These are phyloP conservation scores for Mollisia scopiformis DNA, from an alignment of 2,329 filamentous ascomycete genomes.

Conservation along the genomic window DNA sequence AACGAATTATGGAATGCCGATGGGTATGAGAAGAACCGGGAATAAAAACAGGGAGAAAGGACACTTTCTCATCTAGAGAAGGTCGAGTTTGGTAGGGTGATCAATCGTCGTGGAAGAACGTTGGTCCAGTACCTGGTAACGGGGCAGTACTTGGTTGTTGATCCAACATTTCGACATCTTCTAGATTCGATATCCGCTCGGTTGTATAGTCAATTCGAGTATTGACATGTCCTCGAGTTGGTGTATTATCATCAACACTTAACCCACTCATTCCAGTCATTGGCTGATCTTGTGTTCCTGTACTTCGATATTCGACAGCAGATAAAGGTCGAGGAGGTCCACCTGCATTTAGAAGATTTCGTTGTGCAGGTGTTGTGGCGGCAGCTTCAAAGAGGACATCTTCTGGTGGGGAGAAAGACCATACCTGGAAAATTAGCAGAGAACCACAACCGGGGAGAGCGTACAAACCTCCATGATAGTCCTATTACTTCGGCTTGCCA, in stretches of 20 bases:
- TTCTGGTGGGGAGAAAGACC: slow-evolving; percentile 90
- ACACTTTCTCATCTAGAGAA: not conserved
- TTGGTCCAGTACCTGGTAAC: slow-evolving; percentile 30
- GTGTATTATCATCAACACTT: slow-evolving; percentile 3
- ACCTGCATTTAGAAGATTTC: slow-evolving; percentile 17
- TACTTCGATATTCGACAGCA: slow-evolving; percentile 34
- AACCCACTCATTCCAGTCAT: slow-evolving; percentile 33
- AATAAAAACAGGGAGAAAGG: not conserved
- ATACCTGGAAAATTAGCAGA: slow-evolving; percentile 62
- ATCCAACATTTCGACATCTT: slow-evolving; percentile 30
- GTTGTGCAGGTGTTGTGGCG: slow-evolving; percentile 33
- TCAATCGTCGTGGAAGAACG: slow-evolving; percentile 36
- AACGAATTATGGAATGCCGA: not conserved
- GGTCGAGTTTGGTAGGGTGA: too few relatives aligned
- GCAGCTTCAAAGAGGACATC: slow-evolving; percentile 53
- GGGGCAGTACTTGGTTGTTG: slow-evolving; percentile 35
- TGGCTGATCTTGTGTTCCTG: slow-evolving; percentile 28
- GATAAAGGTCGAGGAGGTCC: slow-evolving; percentile 33
- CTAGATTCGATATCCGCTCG: not conserved
- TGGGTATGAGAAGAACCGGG: not conserved
- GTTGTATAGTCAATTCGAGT: not conserved
- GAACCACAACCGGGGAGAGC: not conserved
- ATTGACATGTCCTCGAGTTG: not conserved
- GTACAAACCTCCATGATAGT: slow-evolving; percentile 94
- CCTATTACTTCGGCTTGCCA: slow-evolving; percentile 81